These are phyloP conservation scores for Boletus reticulatus DNA, from an alignment of 768 basidiomycete species.

Conservation along the genomic window DNA sequence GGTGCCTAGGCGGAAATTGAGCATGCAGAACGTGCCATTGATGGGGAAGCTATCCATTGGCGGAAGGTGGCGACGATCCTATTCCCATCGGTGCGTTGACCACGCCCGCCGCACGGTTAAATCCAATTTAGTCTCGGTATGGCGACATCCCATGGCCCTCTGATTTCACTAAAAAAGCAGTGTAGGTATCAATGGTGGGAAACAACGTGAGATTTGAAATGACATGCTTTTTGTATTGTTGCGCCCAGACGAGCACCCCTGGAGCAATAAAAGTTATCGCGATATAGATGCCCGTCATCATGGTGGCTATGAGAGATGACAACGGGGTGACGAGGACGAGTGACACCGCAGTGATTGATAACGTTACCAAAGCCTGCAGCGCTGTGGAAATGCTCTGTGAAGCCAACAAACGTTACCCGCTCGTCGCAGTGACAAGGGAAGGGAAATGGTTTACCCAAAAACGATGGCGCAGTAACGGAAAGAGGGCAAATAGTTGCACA, in stretches of 20 bases:
- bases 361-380: constrained; percentile 54
- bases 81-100: constrained; percentile 24
- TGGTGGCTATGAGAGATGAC: constrained; percentile 51
- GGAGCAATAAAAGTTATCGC: constrained; percentile 74
- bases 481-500: constrained; percentile 79
- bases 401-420: constrained; percentile 11
- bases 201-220: constrained; percentile 10
- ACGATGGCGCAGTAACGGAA: constrained; percentile 73
- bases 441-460: constrained; percentile 51
- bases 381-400: constrained; percentile 46
- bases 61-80: constrained; percentile 28
- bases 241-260: constrained; percentile 76
- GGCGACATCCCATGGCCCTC: constrained; percentile 90
- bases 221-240: constrained; percentile 82
- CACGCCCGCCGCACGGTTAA: constrained; percentile 24
- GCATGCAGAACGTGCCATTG: constrained; percentile 13
- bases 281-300: constrained; percentile 49
- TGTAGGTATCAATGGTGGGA: constrained; percentile 10
- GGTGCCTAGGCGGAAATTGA: constrained; percentile 25
- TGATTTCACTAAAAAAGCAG: constrained; percentile 66
- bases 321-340: constrained; percentile 51
- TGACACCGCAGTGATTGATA: constrained; percentile 47
- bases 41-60: constrained; percentile 13
- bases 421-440: constrained; percentile 9
- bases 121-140: constrained; percentile 62